A percentile compares a stretch with the other conserved stretches of the same genome.
Conservation (phyloP, 2,329 filamentous ascomycete species). For the Monilinia vaccinii-corymbosi region DNA sequence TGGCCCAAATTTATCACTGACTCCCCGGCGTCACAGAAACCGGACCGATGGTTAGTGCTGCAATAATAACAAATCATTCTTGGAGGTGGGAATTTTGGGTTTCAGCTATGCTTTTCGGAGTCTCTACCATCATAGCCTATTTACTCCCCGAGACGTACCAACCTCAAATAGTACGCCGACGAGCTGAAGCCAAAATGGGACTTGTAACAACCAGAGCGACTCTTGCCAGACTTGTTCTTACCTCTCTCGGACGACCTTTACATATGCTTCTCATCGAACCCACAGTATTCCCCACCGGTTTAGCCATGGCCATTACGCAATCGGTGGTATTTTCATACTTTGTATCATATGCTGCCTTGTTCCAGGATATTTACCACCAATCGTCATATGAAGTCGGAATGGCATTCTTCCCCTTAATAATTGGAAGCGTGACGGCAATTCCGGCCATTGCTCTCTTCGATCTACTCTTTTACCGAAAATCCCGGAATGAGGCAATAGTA, state of each 20-base stretch:
- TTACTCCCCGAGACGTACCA: constrained; percentile 13
- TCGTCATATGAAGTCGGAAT: constrained; percentile 11
- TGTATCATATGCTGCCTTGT: constrained; percentile 9
- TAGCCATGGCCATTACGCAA: constrained; percentile 11
- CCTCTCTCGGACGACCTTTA: constrained; percentile 9
- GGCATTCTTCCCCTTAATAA: constrained; percentile 9
- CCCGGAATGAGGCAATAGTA: not conserved
- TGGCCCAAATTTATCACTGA: not conserved
- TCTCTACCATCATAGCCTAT: not conserved
- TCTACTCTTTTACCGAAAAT: not conserved
- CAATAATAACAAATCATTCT: not conserved
- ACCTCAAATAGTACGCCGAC: constrained; percentile 6
- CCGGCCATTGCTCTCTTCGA: constrained; percentile 1
- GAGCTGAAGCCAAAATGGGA: not conserved
- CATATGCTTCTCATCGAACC: constrained; percentile 14
- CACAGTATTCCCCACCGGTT: constrained; percentile 7
- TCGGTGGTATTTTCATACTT: constrained; percentile 13
- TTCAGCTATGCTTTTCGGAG: constrained; percentile 7
- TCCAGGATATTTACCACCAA: constrained; percentile 9
- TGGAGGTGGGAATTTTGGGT: constrained; percentile 15
- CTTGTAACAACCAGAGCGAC: not conserved
- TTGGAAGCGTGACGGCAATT: constrained; percentile 7
- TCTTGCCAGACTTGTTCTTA: constrained; percentile 2
- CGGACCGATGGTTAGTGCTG: constrained; percentile 10
- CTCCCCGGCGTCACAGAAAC: not conserved